These are phyloP conservation scores for Calocybe gangraenosa DNA, from an alignment of 768 basidiomycete genomes.

Conservation along the genomic window DNA sequence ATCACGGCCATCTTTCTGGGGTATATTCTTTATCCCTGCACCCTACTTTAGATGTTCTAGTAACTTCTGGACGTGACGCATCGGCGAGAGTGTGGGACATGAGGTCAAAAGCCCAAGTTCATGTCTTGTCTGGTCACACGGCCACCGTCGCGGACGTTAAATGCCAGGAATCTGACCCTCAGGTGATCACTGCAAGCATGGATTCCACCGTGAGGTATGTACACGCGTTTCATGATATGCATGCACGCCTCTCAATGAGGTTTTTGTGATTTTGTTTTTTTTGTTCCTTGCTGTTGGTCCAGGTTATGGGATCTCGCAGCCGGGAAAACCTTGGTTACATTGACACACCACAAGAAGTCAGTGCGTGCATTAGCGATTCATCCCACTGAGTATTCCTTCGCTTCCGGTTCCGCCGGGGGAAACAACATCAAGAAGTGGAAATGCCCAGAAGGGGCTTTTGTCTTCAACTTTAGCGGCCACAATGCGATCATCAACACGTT, in stretches of 20 bases:
- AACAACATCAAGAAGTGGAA: conserved; percentile 99
- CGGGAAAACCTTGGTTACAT: conserved; percentile 91
- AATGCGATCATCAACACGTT: conserved; percentile 97
- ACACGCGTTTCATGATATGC: neutral
- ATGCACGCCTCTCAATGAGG: neutral
- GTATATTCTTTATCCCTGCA: conserved; percentile 94
- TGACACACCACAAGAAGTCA: conserved; percentile 99
- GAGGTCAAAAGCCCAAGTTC: conserved; percentile 95
- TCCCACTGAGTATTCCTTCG: conserved; percentile 96
- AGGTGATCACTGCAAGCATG: conserved; percentile 98
- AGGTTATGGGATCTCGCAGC: conserved; percentile 98
- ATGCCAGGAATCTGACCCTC: conserved; percentile 95
- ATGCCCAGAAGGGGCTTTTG: conserved; percentile 93
- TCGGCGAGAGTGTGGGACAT: conserved; percentile 99
- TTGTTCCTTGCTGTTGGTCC: neutral
- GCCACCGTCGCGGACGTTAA: conserved; percentile 94
- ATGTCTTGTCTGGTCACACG: conserved; percentile 90
- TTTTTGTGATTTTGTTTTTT: neutral
- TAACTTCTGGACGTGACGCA: conserved; percentile 94
- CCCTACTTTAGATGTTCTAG: conserved; percentile 92
- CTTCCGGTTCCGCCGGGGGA: conserved; percentile 93
- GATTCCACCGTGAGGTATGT: conserved; percentile 88
- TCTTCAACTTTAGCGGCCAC: conserved; percentile 95
- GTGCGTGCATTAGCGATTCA: conserved; percentile 93
- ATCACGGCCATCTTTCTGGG: conserved; percentile 96